A percentile compares a stretch with the other conserved stretches of the same genome.
These are phyloP conservation scores for Talaromyces sp. DNA, from an alignment of 2,329 filamentous ascomycete genomes.

Conservation along the genomic window DNA sequence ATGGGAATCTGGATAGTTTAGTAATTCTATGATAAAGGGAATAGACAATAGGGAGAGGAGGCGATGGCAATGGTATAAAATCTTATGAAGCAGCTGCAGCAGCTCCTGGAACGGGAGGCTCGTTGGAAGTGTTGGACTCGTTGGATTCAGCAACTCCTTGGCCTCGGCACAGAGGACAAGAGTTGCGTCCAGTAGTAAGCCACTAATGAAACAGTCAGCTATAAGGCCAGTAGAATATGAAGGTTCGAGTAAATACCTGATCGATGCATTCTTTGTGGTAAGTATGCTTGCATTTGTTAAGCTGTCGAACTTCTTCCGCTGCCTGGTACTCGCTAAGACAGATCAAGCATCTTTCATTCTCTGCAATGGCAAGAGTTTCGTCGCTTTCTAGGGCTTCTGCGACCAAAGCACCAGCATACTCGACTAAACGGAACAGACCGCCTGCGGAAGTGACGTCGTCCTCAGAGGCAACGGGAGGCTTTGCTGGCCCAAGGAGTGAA, in stretches of 20 bases:
- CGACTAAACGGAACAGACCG: constrained; percentile 53
- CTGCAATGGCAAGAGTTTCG: constrained; percentile 29
- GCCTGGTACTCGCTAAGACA: constrained; percentile 62
- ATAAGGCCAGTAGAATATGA: not conserved
- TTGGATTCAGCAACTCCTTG: constrained; percentile 37
- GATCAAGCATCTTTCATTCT: constrained; percentile 58
- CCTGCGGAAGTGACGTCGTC: constrained; percentile 60
- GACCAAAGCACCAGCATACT: constrained; percentile 37
- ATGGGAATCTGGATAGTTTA: constrained; percentile 1
- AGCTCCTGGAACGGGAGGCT: not conserved
- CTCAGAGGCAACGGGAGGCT: constrained; percentile 62
- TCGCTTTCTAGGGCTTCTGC: constrained; percentile 43
- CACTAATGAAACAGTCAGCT: constrained; percentile 4
- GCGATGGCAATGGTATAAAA: not conserved
- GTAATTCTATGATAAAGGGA: not conserved
- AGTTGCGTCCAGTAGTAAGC: constrained; percentile 27
- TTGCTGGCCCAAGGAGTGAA: constrained; percentile 61
- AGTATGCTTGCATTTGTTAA: constrained; percentile 60
- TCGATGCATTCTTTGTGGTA: constrained; percentile 68
- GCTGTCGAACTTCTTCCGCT: constrained; percentile 55
- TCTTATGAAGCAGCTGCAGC: constrained; percentile 1
- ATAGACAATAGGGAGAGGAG: not conserved
- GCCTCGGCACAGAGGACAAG: constrained; percentile 33
- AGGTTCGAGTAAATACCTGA: constrained; percentile 46
- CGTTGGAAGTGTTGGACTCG: constrained; percentile 12